These are phyloP conservation scores for Kluyveromyces marxianus DNA, from an alignment of 1,139 yeast genomes.

Conservation along the genomic window DNA sequence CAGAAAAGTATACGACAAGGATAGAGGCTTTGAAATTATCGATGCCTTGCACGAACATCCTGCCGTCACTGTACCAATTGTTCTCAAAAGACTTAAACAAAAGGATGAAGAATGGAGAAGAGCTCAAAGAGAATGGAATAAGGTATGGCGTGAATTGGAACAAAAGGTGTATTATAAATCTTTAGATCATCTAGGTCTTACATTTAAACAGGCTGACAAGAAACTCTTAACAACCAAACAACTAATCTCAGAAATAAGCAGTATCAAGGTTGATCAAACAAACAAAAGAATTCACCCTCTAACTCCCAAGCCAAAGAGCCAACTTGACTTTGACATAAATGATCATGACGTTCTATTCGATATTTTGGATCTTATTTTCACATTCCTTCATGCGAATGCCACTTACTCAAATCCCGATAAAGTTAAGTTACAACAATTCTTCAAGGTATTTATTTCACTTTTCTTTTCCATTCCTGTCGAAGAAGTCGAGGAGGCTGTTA, in stretches of 20 bases:
- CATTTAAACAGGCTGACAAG: conserved; percentile 94
- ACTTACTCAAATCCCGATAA: conserved; percentile 78
- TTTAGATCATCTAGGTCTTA: conserved; percentile 87
- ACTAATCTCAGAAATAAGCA: conserved; percentile 82
- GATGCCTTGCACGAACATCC: conserved; percentile 95
- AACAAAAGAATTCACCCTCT: conserved; percentile 75
- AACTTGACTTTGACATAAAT: conserved; percentile 57
- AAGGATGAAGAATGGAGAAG: conserved; percentile 99
- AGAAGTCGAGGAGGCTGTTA: conserved; percentile 32
- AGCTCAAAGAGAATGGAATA: conserved; percentile 98
- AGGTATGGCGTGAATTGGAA: conserved; percentile 97
- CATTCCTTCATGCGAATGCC: conserved; percentile 62
- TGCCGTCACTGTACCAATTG: conserved; percentile 89
- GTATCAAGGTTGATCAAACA: conserved; percentile 80
- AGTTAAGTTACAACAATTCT: conserved; percentile 64
- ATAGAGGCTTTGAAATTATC: conserved; percentile 91
- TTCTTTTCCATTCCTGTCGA: conserved; percentile 24
- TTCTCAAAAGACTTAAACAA: conserved; percentile 83
- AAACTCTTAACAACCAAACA: conserved; percentile 85
- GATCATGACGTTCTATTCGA: conserved; percentile 71
- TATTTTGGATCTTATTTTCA: conserved; percentile 58
- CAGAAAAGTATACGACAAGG: conserved; percentile 86
- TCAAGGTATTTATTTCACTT: conserved; percentile 48
- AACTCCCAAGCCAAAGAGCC: conserved; percentile 80
- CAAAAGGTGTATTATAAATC: conserved; percentile 91